Conservation (phyloP, 148 eudicot genomes). For the Amaranthus palmeri region DNA sequence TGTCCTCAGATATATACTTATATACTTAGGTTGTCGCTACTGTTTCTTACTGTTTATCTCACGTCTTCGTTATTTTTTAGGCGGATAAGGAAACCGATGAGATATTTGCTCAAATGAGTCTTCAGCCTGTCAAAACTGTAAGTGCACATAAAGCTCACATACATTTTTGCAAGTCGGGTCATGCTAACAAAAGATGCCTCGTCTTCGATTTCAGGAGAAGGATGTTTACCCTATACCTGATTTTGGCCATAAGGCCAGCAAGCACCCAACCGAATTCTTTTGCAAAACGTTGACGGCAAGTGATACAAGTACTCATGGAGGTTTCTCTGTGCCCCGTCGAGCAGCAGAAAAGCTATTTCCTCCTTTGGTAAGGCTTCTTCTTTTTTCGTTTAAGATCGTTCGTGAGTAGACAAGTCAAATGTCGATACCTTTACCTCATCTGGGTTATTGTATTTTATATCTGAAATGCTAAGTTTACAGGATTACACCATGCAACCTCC, state of each 20-base stretch:
- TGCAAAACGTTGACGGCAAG: constrained; percentile 96
- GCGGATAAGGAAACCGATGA: constrained; percentile 97
- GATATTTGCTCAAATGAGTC: constrained; percentile 97
- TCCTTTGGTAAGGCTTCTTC: constrained; percentile 51
- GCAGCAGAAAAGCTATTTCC: constrained; percentile 99
- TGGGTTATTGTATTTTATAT: background rate
- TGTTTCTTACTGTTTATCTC: background rate
- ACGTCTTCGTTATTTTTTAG: constrained; percentile 30
- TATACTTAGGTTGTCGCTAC: background rate
- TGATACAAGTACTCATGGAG: constrained; percentile 98
- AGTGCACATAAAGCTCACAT: background rate
- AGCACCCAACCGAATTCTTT: constrained; percentile 89
- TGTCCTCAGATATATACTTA: background rate
- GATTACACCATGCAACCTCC: constrained; percentile 99
- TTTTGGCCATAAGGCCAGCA: constrained; percentile 61
- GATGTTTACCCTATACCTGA: constrained; percentile 77
- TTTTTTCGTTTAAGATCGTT: background rate
- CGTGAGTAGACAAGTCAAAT: background rate
- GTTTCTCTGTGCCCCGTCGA: constrained; percentile 96
- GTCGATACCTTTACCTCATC: background rate
- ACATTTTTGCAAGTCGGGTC: too few relatives aligned
- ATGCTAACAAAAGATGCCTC: background rate
- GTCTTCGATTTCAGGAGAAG: constrained; percentile 49
- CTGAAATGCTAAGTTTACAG: constrained; percentile 28
- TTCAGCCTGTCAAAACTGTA: constrained; percentile 83